Base-by-base conservation (phyloP, 2,329 filamentous ascomycete genomes). In the Ascochyta fabae region DNA sequence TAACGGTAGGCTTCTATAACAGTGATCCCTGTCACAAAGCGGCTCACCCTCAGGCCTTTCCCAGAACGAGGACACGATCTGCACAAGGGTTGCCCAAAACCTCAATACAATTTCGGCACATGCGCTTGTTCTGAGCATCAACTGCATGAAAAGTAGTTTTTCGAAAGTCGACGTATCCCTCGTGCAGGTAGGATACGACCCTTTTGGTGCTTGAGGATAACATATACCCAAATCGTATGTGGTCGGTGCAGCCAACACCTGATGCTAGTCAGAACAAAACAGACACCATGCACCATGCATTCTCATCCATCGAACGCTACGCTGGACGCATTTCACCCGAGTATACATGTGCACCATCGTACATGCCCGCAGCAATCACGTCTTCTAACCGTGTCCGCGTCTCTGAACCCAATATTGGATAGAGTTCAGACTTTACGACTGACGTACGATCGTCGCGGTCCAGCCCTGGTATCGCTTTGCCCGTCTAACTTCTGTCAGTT, bases 11-110 rank as follows among this genome's bases (percentile, higher is more conserved):
- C 16, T 41, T 23, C 36, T 42, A 24, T 15, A 22, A 27, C 41
- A 39, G 23, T 23, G 8, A 44, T 46, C 47, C 47, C 23, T 50
- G 53, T 22, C 12, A 13, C 23, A 16, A 22, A n/a, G 31, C 36
- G 36, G 47, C 42, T 43, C 53, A 26, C 22, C 24, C 26, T 35
- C 31, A 4, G 26, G 15, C n/a, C 47, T 51, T 51, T 15, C 4
- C 48, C 33, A 26, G 4, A 48, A 51, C 7, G 38, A 31, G n/a
- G 12, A 3, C 16, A 22, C 12, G 53, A 56, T 56, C 53, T 51
- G 38, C 47, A 22, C 53, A 43, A 43, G 47, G 53, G 23, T 42
- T 19, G 24, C 19, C 40, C 36, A 26, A 42, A 40, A 4, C 12
- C n/a, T 31, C 15, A 22, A 16, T 3, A 36, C 19, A 3, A 10